These are phyloP conservation scores for Cucumis sativus DNA, from an alignment of 306 rosid species.

Conservation along the genomic window Cucumber_9930_V3 NC_026657.2:474001-474500, in stretches of 20 bases:
- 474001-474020: not conserved
- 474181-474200: conserved; percentile 75
- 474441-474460: conserved; percentile 67
- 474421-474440: conserved; percentile 77
- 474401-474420: conserved; percentile 70
- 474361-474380: conserved; percentile 57
- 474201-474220: conserved; percentile 53
- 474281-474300: conserved; percentile 76
- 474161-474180: conserved; percentile 85
- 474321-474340: conserved; percentile 76
- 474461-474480: conserved; percentile 61
- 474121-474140: conserved; percentile 95
- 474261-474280: conserved; percentile 63
- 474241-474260: conserved; percentile 58
- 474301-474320: conserved; percentile 79
- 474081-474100: conserved; percentile 95
- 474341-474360: conserved; percentile 66
- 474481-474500: conserved; percentile 63
- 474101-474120: conserved; percentile 82
- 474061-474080: conserved; percentile 73
- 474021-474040: not conserved
- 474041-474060: not conserved
- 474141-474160: conserved; percentile 90
- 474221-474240: conserved; percentile 61
- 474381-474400: conserved; percentile 60